A percentile compares a stretch with the other conserved stretches of the same genome.
Conservation (phyloP, 306 rosid genomes). For the Lagenaria siceraria region DNA sequence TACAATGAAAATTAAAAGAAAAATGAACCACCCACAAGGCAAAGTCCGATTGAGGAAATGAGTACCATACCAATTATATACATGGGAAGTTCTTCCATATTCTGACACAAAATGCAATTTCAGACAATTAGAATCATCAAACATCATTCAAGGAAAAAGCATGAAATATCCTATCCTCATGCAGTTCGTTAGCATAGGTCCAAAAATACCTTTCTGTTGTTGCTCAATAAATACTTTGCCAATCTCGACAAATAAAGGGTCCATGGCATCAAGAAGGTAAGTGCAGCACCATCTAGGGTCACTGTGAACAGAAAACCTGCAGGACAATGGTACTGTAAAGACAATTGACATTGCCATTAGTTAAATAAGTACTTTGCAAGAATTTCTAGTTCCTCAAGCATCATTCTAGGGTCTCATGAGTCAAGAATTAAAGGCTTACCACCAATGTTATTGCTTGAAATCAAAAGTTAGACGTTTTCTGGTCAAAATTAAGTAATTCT, state of each 20-base stretch:
- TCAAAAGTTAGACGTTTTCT: neutral
- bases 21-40: neutral
- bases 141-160: conserved; percentile 6
- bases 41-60: neutral
- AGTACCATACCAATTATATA: conserved; percentile 69
- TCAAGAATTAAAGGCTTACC: neutral
- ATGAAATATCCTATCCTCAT: neutral
- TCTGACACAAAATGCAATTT: conserved; percentile 28
- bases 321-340: neutral
- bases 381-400: neutral
- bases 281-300: conserved; percentile 82
- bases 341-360: neutral
- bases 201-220: conserved; percentile 58
- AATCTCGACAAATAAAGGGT: conserved; percentile 69
- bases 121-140: conserved; percentile 17
- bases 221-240: conserved; percentile 72
- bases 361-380: neutral
- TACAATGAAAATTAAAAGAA: neutral
- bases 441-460: neutral
- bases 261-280: conserved; percentile 89
- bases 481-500: neutral
- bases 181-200: conserved; percentile 7
- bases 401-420: neutral
- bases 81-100: conserved; percentile 74
- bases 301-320: conserved; percentile 72